phyloP scores from a whole-genome alignment of 2,329 filamentous ascomycete genomes.

The Plectosphaerella cucumerina region DNA sequence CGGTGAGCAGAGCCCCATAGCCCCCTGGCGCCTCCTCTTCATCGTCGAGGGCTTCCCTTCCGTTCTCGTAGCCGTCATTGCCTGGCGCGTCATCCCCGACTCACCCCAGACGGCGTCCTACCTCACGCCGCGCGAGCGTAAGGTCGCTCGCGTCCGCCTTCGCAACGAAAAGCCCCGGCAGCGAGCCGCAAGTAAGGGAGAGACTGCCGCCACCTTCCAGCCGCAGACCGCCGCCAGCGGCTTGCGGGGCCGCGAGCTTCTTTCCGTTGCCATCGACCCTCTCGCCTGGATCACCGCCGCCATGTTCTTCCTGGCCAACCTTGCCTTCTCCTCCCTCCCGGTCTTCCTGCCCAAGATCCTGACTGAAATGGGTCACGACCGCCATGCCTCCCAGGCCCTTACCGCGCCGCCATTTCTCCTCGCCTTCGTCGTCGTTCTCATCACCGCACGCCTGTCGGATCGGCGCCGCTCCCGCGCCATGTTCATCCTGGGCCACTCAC shows the following conservation, averaged over 20 bases:
- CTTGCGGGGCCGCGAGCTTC: slow-evolving; percentile 52
- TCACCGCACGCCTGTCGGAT: slow-evolving; percentile 72
- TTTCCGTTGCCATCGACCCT: slow-evolving; percentile 58
- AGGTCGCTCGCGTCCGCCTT: slow-evolving; percentile 67
- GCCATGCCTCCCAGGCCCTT: slow-evolving; percentile 68
- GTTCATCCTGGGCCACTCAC: slow-evolving; percentile 65
- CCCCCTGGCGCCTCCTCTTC: slow-evolving; percentile 82
- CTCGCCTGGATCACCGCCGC: slow-evolving; percentile 70
- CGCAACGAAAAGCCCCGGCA: slow-evolving; percentile 38
- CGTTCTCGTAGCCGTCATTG: slow-evolving; percentile 67
- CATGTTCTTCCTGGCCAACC: slow-evolving; percentile 82
- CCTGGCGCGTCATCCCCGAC: slow-evolving; percentile 75
- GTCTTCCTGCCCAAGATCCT: slow-evolving; percentile 84
- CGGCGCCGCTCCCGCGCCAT: slow-evolving; percentile 55
- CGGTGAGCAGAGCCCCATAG: slow-evolving; percentile 62
- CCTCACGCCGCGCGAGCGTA: slow-evolving; percentile 58
- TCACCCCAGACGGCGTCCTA: slow-evolving; percentile 63
- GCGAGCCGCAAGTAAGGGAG: slow-evolving; percentile 6
- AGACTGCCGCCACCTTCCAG: background rate
- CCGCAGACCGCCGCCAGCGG: slow-evolving; percentile 20
- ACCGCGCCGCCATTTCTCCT: slow-evolving; percentile 77
- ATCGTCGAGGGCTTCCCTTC: slow-evolving; percentile 83
- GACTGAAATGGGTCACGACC: slow-evolving; percentile 67
- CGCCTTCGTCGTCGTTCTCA: slow-evolving; percentile 67
- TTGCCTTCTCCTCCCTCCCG: slow-evolving; percentile 82